Evolutionary conservation across 2,329 filamentous ascomycete genomes (phyloP), one percentile per base, ranked within the genome.

Genomic region (Exophiala xenobiotica): DNA sequence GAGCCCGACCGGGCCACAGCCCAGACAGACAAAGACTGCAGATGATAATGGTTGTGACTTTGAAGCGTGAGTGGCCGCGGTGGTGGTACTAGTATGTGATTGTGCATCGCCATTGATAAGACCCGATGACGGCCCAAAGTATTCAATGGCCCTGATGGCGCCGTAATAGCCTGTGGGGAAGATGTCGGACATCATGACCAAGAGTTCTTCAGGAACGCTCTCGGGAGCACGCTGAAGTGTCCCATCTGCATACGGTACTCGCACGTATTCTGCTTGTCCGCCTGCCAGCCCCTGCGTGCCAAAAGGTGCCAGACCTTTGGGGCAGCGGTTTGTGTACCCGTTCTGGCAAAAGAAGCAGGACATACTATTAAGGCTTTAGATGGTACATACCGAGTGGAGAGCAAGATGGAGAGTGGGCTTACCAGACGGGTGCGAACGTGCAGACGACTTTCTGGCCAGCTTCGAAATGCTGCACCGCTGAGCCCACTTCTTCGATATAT

Each of bases 401-500:
- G 27, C 4, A 12, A 22, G 16, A 7, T 20, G 16, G 12, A 22
- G 7, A 7, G 5, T 20, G 37, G n/a, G 14, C 44, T 24, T 24
- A 46, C 44, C 44, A 82, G 40, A 71, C 70, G 0, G 70, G 74
- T 50, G 80, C 76, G 58, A 71, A 75, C 5, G 73, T 71, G 49
- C 78, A 73, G 3, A 96, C 88, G 26, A 96, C 76, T 61, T 82
- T 81, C 68, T 96, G 90, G 5, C 90, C 90, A 46, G 85, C 74
- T 57, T 82, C 74, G 58, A 95, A 75, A 0, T 77, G 81, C 61
- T 79, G 83, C 33, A 96, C 88, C 2, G 72, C 77, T n/a, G 77
- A 71, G 0, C 90, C 90, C 38, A 78, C 73, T 57, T 87, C 81
- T 31, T 83, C 78, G 8, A 95, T 81, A 18, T 76, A 78, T 4